Evolutionary conservation across 495 filamentous ascomycete genomes (phyloP).

Genomic region (Penicillium coprophilum): DNA sequence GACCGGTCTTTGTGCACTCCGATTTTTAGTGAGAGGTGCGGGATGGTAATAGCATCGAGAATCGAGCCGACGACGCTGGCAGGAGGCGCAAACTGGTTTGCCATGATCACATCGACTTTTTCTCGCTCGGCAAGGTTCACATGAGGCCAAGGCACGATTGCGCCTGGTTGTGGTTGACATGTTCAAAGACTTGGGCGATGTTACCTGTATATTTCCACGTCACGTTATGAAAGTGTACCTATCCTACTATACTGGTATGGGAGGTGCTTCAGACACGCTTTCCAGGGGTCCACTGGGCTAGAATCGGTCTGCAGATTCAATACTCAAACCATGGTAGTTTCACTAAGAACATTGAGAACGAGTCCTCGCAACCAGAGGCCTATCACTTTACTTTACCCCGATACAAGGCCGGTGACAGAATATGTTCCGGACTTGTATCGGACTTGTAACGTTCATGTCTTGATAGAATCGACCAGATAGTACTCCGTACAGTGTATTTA

Average conservation of each 20-base stretch:
- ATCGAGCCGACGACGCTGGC: conserved; percentile 16
- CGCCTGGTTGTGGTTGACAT: conserved; percentile 19
- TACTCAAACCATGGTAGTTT: neutral
- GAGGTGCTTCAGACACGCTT: neutral
- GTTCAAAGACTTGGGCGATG: conserved; percentile 1
- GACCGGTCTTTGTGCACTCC: conserved; percentile 4
- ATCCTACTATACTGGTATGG: conserved; percentile 2
- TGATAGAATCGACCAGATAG: no score
- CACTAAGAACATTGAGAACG: neutral
- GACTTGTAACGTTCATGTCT: no score
- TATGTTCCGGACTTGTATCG: conserved; percentile 2
- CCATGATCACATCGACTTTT: conserved; percentile 23
- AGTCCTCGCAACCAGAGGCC: neutral
- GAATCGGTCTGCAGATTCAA: neutral
- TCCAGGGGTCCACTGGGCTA: neutral
- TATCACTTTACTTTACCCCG: neutral
- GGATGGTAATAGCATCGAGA: conserved; percentile 25
- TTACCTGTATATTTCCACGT: no score
- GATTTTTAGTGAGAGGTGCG: conserved; percentile 19
- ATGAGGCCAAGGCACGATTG: conserved; percentile 22
- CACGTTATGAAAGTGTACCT: no score
- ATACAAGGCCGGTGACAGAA: conserved; percentile 7
- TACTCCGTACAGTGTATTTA: no score
- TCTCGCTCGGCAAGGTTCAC: conserved; percentile 21
- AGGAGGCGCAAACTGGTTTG: conserved; percentile 21